Percentiles rank a stretch among this genome's conserved stretches.
phyloP scores from a whole-genome alignment of 805 yeast species.

The Saccharomycopsis sp. region DNA sequence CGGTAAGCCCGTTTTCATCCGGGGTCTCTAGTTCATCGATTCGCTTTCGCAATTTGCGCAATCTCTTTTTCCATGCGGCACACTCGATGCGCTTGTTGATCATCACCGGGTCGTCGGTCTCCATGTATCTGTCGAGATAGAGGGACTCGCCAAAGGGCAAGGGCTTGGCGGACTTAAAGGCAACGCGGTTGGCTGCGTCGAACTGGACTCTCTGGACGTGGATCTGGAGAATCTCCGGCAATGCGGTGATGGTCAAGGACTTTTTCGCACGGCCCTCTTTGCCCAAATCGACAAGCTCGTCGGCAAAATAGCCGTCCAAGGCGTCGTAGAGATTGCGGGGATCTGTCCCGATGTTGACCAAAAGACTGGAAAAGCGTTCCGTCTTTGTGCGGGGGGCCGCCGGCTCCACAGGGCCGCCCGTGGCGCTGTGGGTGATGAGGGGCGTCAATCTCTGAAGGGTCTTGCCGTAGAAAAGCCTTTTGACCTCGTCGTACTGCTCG shows the following conservation, averaged over 20 bases:
- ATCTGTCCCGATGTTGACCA: slow-evolving; percentile 82
- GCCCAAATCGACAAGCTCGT: slow-evolving; percentile 60
- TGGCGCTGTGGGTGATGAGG: no score
- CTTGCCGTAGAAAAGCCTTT: slow-evolving; percentile 76
- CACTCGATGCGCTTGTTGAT: slow-evolving; percentile 49
- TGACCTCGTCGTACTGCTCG: slow-evolving; percentile 80
- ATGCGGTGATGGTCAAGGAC: slow-evolving; percentile 57
- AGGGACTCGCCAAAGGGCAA: slow-evolving; percentile 71
- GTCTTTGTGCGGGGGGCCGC: slow-evolving; percentile 50
- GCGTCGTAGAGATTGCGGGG: slow-evolving; percentile 90
- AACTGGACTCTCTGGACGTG: slow-evolving; percentile 93
- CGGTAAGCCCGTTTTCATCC: slow-evolving; percentile 45
- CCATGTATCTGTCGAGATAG: slow-evolving; percentile 83
- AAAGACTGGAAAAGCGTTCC: slow-evolving; percentile 74
- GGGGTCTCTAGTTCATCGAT: slow-evolving; percentile 31
- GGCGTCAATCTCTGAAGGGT: slow-evolving; percentile 72
- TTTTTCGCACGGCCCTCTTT: slow-evolving; percentile 69
- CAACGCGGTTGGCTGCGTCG: slow-evolving; percentile 63
- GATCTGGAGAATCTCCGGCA: slow-evolving; percentile 81
- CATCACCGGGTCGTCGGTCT: slow-evolving; percentile 52
- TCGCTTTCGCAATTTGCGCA: slow-evolving; percentile 34
- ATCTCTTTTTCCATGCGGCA: slow-evolving; percentile 52
- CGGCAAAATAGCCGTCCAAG: slow-evolving; percentile 72
- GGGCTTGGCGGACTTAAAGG: slow-evolving; percentile 78
- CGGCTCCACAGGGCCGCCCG: slow-evolving; percentile 62